Conservation (phyloP, 1,284 basidiomycete species). For the Apiotrichum sp. region DNA sequence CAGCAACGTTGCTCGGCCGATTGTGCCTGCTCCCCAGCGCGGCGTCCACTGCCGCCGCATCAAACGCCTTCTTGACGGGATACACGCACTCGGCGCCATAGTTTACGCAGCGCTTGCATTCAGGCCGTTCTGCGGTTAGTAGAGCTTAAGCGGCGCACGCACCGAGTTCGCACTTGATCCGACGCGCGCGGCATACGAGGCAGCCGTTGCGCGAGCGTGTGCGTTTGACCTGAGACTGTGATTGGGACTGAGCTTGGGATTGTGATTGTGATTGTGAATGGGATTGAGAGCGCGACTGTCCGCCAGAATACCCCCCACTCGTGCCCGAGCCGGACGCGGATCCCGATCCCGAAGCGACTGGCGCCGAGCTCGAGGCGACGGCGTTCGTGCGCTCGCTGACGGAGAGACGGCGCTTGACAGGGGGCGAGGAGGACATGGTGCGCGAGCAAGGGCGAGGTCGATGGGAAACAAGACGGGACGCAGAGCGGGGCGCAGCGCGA, state of each 20-base stretch:
- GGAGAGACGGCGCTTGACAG: background rate
- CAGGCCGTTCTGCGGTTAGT: conserved; percentile 7
- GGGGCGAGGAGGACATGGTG: background rate
- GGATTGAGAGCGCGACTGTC: too few relatives aligned
- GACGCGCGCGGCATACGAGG: conserved; percentile 31
- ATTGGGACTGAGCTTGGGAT: background rate
- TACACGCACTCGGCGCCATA: conserved; percentile 32
- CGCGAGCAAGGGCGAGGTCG: too few relatives aligned
- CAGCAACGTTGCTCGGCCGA: conserved; percentile 13
- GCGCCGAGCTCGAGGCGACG: background rate
- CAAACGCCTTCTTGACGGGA: conserved; percentile 32
- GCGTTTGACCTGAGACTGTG: conserved; percentile 3
- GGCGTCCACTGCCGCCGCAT: conserved; percentile 21
- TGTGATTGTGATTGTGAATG: too few relatives aligned
- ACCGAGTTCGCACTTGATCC: conserved; percentile 37
- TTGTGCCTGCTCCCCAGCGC: conserved; percentile 25
- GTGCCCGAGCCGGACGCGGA: background rate
- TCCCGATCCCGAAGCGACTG: background rate
- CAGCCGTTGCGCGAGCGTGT: conserved; percentile 31
- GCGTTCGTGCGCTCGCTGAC: background rate
- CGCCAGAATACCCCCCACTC: too few relatives aligned
- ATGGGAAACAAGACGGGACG: too few relatives aligned
- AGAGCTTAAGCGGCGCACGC: conserved; percentile 7
- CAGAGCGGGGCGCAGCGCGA: too few relatives aligned
- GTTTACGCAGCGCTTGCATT: conserved; percentile 18